Base-by-base conservation (phyloP, 148 eudicot genomes). In the Silene uniflora region DNA sequence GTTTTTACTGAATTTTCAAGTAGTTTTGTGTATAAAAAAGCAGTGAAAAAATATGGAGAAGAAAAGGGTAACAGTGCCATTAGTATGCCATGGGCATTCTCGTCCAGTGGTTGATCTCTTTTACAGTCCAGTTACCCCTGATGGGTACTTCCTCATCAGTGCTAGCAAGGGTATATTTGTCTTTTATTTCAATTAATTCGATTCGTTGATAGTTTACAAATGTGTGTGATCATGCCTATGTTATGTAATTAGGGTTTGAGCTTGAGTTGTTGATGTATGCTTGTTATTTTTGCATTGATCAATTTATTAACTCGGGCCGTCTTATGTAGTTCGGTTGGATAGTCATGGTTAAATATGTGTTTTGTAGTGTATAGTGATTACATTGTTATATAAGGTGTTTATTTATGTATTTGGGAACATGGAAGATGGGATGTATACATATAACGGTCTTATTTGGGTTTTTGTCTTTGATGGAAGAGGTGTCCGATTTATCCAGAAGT, bases 61-160 rank as follows among this genome's bases (percentile, higher is more conserved):
- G 88, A 89, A 89, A 85, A 89, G 76, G 75, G 88, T 82, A 12
- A 83, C 87, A 18, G 89, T 91, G 32, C 91, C 95, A 21, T 85
- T 92, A 6, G 97, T 92, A 1, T 92, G 97, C 79, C 97, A 92
- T 75, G 97, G 97, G 39, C 97, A 92, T 82, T 92, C 97, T 61
- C 86, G 97, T 10, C 97, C 94, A 0, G 97, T 92, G 44, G 97
- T 92, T 22, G 97, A 92, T 87, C 85, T 92, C 81, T 90, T 85
- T 81, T 90, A 92, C 75, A 92, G 97, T 79, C 97, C 97, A 1
- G 56, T 90, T 61, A 92, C 94, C 11, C 94, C 92, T 0, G 94
- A 92, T 82, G 94, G 94, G 5, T 92, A 62, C 77, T 92, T 92
- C 64, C 88, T 92, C 78, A 86, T 92, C 74, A 92, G 97, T 84